Percentiles rank a stretch among this genome's conserved stretches.
Conservation (phyloP, 805 yeast species). For the Pichia nakasei region DNA sequence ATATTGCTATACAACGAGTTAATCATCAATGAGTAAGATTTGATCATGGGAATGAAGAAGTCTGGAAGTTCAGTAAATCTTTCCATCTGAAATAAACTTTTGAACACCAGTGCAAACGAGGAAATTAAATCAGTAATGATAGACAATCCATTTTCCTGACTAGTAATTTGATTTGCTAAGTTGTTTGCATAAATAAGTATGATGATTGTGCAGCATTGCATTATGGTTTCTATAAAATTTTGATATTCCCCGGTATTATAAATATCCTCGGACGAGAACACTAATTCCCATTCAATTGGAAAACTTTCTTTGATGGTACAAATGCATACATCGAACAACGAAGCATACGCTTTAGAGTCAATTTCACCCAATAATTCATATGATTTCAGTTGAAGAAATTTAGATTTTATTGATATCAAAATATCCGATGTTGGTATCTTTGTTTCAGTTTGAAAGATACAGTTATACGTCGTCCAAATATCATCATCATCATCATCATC, state of each 20-base stretch:
- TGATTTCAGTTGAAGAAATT: neutral
- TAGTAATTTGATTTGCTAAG: neutral
- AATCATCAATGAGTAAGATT: neutral
- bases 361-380: neutral
- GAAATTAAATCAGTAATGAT: constrained; percentile 1
- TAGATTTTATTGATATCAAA: neutral
- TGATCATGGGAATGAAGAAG: constrained; percentile 1
- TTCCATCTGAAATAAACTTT: neutral
- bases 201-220: neutral
- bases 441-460: neutral
- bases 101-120: neutral
- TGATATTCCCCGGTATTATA: constrained; percentile 1
- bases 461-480: neutral
- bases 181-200: neutral
- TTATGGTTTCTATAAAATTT: neutral
- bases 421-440: neutral
- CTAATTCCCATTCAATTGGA: constrained; percentile 4
- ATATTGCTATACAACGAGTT: neutral
- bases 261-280: neutral
- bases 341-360: neutral
- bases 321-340: neutral
- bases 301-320: constrained; percentile 1
- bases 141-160: neutral
- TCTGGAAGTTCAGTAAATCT: constrained; percentile 5
- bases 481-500: neutral